Evolutionary conservation across 441 rosid genomes (phyloP), one percentile per base, ranked within the genome.

Genomic region (Gossypium lobatum): DNA sequence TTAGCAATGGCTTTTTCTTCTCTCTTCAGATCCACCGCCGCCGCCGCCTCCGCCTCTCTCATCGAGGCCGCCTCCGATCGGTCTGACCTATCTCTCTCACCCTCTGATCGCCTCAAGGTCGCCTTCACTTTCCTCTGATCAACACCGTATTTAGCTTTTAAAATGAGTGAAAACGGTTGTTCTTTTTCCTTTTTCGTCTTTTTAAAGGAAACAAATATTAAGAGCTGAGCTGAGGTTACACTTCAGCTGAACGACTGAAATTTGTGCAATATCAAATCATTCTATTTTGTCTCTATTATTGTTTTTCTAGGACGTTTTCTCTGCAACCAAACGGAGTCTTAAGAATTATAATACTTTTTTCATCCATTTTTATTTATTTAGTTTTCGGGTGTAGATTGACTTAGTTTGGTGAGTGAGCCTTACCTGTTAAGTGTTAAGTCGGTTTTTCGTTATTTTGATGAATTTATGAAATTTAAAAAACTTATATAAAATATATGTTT

Each of bases 1-100:
- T 52, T 21, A 10, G n/a, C 77, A 62, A 94, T 94, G 98, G 91
- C 96, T 4, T 77, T 81, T 77, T 85, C 95, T 31, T 77, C 88
- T 64, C 84, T 88, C 67, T 23, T 89, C 83, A 88, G 96, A 92
- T 90, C 95, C 65, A 61, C 88, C 5, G 72, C 88, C 76, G 50
- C 88, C 77, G 72, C 95, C 68, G 25, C 25, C 25, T 23, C 25
- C 25, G 74, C 85, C 75, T 13, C 90, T 14, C 72, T 76, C 11
- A 61, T 75, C 50, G 68, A 76, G 18, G 79, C 83, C 74, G 80
- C 83, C 74, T 77, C 79, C 68, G 9, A 79, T 63, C 34, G 82
- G 81, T 69, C 76, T 68, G 72, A 72, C 79, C 55, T 78, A 73
- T 73, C 85, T 2, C 74, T 79, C 37, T 77, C 87, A 0, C 17